These are phyloP conservation scores for Spergularia bocconei DNA, from an alignment of 148 eudicot genomes.

Conservation along the genomic window DNA sequence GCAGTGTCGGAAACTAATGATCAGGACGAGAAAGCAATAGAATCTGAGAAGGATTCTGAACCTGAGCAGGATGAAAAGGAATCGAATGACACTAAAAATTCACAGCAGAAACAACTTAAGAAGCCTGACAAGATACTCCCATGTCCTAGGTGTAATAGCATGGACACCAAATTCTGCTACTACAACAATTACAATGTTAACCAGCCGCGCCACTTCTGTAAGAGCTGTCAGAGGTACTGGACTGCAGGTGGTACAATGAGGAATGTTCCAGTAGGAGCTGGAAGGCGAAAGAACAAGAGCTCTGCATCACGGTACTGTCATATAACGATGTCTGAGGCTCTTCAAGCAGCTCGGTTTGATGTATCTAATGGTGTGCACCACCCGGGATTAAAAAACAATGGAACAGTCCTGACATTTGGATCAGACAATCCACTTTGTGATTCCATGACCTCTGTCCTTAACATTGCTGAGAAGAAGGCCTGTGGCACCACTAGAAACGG, in stretches of 20 bases:
- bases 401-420: conserved; percentile 63
- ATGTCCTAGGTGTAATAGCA: conserved; percentile 93
- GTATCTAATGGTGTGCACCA: conserved; percentile 41
- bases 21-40: conserved; percentile 31
- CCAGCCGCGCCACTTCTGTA: conserved; percentile 94
- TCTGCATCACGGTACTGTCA: conserved; percentile 54
- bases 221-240: conserved; percentile 96
- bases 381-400: conserved; percentile 40
- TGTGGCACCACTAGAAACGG: conserved; percentile 32
- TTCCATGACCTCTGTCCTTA: conserved; percentile 46
- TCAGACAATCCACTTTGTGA: conserved; percentile 44
- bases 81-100: conserved; percentile 37
- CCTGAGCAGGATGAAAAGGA: conserved; percentile 34
- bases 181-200: conserved; percentile 89
- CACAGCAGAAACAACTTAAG: conserved; percentile 44
- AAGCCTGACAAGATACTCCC: conserved; percentile 59
- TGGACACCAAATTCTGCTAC: conserved; percentile 97
- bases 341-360: conserved; percentile 46
- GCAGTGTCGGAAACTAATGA: conserved; percentile 32
- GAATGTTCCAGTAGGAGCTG: conserved; percentile 89
- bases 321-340: conserved; percentile 59
- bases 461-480: conserved; percentile 36
- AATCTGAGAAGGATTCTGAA: conserved; percentile 47
- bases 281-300: conserved; percentile 85
- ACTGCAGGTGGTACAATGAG: conserved; percentile 98